Conservation (phyloP, 352 stramenopile genomes). For the Phytophthora rubi region DNA sequence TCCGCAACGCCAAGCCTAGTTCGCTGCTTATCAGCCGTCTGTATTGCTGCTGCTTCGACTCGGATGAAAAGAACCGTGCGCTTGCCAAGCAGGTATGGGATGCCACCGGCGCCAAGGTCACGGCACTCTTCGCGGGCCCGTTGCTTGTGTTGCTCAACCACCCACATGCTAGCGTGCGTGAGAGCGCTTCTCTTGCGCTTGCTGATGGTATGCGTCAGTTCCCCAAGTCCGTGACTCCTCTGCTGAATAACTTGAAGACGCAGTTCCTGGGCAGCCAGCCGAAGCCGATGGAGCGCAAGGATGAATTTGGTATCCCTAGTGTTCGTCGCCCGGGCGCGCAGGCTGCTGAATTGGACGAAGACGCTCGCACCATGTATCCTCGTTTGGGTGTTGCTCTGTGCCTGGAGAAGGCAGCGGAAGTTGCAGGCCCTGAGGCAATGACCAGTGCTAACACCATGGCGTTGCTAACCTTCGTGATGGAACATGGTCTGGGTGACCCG, state of each 20-base stretch:
- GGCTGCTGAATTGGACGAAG: conserved; percentile 54
- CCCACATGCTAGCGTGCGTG: conserved; percentile 71
- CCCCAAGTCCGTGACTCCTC: conserved; percentile 69
- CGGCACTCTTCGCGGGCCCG: conserved; percentile 64
- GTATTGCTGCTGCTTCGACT: conserved; percentile 75
- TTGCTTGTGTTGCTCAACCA: conserved; percentile 84
- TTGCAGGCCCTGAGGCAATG: conserved; percentile 44
- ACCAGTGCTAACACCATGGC: conserved; percentile 67
- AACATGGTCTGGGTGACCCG: conserved; percentile 74
- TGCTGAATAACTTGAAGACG: conserved; percentile 73
- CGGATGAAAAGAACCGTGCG: conserved; percentile 57
- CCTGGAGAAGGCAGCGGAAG: conserved; percentile 70
- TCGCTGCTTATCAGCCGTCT: conserved; percentile 64
- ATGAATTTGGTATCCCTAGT: conserved; percentile 79
- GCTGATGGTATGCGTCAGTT: conserved; percentile 85
- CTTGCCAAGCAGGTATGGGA: conserved; percentile 78
- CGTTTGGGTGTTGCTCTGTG: conserved; percentile 79
- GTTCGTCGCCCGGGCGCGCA: conserved; percentile 62
- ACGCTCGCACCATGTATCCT: conserved; percentile 60
- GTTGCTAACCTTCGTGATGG: conserved; percentile 83
- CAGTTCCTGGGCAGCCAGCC: conserved; percentile 69
- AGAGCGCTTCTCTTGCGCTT: conserved; percentile 78
- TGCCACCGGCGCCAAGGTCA: conserved; percentile 50
- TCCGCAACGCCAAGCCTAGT: conserved; percentile 47
- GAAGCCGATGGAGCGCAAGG: conserved; percentile 59